phyloP scores from a whole-genome alignment of 805 yeast species.

The Candida vartiovaarae region DNA sequence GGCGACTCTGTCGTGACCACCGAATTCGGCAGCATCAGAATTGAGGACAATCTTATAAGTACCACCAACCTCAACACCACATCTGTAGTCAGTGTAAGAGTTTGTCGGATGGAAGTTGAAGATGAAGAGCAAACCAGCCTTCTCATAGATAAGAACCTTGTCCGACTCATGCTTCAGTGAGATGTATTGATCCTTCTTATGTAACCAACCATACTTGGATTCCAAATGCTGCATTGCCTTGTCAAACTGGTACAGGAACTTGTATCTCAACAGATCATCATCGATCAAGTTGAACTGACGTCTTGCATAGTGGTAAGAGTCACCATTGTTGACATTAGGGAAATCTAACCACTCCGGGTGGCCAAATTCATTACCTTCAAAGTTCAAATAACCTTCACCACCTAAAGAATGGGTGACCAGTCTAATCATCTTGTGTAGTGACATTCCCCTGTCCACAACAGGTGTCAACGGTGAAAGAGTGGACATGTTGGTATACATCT shows the following conservation, averaged over 20 bases:
- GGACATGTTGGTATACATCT: slow-evolving; percentile 96
- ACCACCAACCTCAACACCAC: slow-evolving; percentile 84
- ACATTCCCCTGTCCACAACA: slow-evolving; percentile 79
- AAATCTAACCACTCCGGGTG: slow-evolving; percentile 99
- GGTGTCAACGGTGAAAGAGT: slow-evolving; percentile 64
- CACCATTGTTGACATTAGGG: slow-evolving; percentile 84
- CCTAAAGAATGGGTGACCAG: slow-evolving; percentile 85
- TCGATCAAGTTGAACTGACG: slow-evolving; percentile 86
- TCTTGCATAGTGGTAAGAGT: slow-evolving; percentile 89
- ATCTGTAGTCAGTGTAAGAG: slow-evolving; percentile 77
- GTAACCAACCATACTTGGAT: slow-evolving; percentile 61
- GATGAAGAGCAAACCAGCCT: slow-evolving; percentile 76
- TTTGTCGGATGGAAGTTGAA: slow-evolving; percentile 88
- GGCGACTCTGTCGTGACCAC: slow-evolving; percentile 77
- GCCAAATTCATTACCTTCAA: slow-evolving; percentile 97
- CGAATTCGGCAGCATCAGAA: slow-evolving; percentile 63
- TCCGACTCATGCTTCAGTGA: slow-evolving; percentile 85
- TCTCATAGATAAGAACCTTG: slow-evolving; percentile 82
- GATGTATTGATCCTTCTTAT: slow-evolving; percentile 67
- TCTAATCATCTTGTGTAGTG: slow-evolving; percentile 87
- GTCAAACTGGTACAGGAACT: slow-evolving; percentile 76
- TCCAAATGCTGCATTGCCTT: slow-evolving; percentile 77
- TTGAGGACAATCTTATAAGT: slow-evolving; percentile 67
- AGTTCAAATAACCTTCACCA: slow-evolving; percentile 93
- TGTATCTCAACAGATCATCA: slow-evolving; percentile 75